Base-by-base conservation (phyloP, 371 early-diverging fungal genomes). In the Circinella umbellata region DNA sequence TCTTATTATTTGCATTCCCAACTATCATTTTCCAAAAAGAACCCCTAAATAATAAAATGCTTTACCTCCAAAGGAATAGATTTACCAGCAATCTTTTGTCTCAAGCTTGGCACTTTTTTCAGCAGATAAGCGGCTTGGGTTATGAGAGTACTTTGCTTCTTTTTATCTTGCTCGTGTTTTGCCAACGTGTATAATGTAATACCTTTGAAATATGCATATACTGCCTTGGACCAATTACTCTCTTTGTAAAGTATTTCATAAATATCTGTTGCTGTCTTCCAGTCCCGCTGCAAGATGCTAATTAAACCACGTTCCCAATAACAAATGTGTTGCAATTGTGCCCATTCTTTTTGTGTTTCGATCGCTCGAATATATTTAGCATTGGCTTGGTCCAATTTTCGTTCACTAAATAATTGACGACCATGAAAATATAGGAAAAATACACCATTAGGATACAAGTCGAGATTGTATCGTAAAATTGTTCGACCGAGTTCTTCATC, bases 191-290 rank as follows among this genome's bases (percentile, higher is more conserved):
- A 89, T 61, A 90, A 47, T 15, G 82, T 81, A 10, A 81, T 71
- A 0, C 87, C 91, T 15, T 83, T 81, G 15, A 86, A 68, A 64
- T 92, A 93, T 3, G 81, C 78, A 75, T 91, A 92, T 8, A 88
- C 88, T 4, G 90, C 86, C 67, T 86, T 88, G 68, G 89, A 86
- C 93, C 93, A 92, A 66, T 88, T 86, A 71, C 88, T 91, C 63
- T 92, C 92, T 61, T 76, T 76, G 66, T 76, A 77, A 47, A 92
- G 73, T 0, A 76, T 77, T 14, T 78, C 83, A 71, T 83, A 90
- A 15, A 82, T 79, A 14, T 82, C 74, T n/a, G 73, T 74, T 0
- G 88, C 89, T 18, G 73, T 76, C 37, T 69, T 63, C 86, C 86
- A 92, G 38, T 86, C 75, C 3, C 76, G 73, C 51, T 86, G 68